These are phyloP conservation scores for Vanrija sp. DNA, from an alignment of 1,284 basidiomycete species.

Conservation along the genomic window DNA sequence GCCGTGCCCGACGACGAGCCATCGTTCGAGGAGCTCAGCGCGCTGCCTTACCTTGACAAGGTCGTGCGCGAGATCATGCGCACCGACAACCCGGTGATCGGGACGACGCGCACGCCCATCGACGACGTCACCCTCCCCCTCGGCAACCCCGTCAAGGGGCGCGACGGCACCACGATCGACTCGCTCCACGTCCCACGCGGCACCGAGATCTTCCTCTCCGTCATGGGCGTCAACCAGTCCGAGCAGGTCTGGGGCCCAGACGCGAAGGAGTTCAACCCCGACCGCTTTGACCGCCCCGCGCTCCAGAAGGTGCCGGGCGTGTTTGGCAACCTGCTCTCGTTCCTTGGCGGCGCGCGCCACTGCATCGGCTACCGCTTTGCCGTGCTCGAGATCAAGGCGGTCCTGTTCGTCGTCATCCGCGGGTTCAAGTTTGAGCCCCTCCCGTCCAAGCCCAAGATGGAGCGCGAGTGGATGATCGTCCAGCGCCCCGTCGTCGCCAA, in stretches of 20 bases:
- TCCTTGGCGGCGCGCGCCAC: constrained; percentile 58
- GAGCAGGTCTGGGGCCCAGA: constrained; percentile 65
- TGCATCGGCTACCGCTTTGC: constrained; percentile 67
- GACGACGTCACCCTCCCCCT: constrained; percentile 62
- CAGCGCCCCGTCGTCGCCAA: constrained; percentile 43
- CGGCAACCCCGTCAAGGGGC: constrained; percentile 42
- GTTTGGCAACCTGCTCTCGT: constrained; percentile 58
- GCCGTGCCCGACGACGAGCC: constrained; percentile 42
- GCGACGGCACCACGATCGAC: constrained; percentile 45
- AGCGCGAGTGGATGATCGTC: constrained; percentile 44
- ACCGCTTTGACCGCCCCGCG: constrained; percentile 23
- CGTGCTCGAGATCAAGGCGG: constrained; percentile 59
- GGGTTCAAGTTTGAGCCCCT: constrained; percentile 54
- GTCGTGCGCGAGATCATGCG: constrained; percentile 66
- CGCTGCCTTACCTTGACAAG: constrained; percentile 57
- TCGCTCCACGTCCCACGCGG: constrained; percentile 38
- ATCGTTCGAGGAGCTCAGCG: constrained; percentile 46
- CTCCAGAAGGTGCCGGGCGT: constrained; percentile 53
- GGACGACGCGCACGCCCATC: constrained; percentile 60
- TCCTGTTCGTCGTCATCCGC: constrained; percentile 56
- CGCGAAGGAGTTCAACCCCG: constrained; percentile 58
- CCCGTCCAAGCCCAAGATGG: constrained; percentile 28
- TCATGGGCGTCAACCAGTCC: constrained; percentile 58
- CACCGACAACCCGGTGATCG: constrained; percentile 61
- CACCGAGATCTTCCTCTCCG: constrained; percentile 39